Evolutionary conservation across 805 yeast species (phyloP), one percentile per base, ranked within the genome.

Genomic region (Cyberlindnera subsufficiens): DNA sequence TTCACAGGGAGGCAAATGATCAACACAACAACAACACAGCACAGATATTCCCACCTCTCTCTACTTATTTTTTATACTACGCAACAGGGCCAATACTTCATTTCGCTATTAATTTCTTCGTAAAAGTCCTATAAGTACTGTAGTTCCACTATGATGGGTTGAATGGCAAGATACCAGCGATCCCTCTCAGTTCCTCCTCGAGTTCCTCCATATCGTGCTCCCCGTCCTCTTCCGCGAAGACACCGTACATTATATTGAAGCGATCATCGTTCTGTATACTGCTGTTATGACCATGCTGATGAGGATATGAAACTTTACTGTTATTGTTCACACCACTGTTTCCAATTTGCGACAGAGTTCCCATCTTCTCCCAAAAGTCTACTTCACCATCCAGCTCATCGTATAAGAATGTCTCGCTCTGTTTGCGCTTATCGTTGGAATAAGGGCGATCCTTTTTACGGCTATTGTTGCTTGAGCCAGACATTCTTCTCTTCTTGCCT

Each of bases 281-380:
- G 7, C 17, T 18, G 38, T 39, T 44, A 32, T 25, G 35, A 17
- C 27, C 20, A 14, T 37, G 32, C 22, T 35, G 40, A 11, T 50
- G 38, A 55, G 8, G 64, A 35, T 19, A 36, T 9, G 16, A 14
- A 10, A 22, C 27, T 29, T 32, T 42, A 17, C n/a, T 33, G 16
- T 37, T 16, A 11, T 18, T 25, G 30, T 32, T 37, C 22, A 30
- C 45, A 30, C 27, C 27, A 9, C 31, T 51, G 49, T 52, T 50
- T 30, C 59, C 66, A 22, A 57, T 56, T 35, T 72, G 74, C 1
- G 81, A 75, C 18, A 81, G 55, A 15, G 78, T 69, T 38, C 82
- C 68, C 74, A 82, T 70, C 3, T 79, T 76, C 48, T 82, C 89
- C 84, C 86, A 82, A 55, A 81, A 82, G 56, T 81, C 88, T 30